Conservation (phyloP, 2,329 filamentous ascomycete genomes). For the Colletotrichum zoysiae region DNA sequence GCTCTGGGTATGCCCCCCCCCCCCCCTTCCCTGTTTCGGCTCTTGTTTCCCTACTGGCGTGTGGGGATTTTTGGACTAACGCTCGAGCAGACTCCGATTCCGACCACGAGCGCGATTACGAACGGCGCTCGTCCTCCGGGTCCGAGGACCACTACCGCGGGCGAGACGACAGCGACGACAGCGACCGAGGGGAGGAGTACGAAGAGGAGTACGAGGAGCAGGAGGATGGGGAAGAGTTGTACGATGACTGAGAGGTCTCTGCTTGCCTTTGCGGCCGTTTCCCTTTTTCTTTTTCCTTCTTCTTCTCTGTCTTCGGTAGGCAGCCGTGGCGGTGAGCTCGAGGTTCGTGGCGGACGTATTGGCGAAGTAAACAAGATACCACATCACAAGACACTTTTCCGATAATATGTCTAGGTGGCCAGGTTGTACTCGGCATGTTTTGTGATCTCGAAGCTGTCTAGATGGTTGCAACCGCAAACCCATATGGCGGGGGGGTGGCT, state of each 20-base stretch:
- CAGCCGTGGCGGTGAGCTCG: not conserved
- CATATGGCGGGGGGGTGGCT: too few relatives aligned
- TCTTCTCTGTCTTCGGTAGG: not conserved
- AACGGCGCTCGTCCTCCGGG: constrained; percentile 33
- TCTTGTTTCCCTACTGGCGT: not conserved
- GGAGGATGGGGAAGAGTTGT: not conserved
- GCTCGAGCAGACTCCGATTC: constrained; percentile 5
- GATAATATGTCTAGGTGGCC: not conserved
- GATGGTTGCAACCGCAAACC: too few relatives aligned
- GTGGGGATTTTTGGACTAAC: not conserved
- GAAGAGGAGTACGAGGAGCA: constrained; percentile 46
- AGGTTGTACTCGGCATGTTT: not conserved
- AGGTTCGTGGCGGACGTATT: not conserved
- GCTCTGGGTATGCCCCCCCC: constrained; percentile 63
- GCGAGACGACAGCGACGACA: not conserved
- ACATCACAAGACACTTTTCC: not conserved
- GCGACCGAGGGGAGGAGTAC: constrained; percentile 57
- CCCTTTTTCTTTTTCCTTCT: not conserved
- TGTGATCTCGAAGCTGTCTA: not conserved
- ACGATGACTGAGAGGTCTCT: constrained; percentile 38
- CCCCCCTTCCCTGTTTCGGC: too few relatives aligned
- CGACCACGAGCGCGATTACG: constrained; percentile 20
- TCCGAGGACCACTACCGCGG: constrained; percentile 35
- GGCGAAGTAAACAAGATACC: not conserved
- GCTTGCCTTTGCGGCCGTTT: too few relatives aligned